These are phyloP conservation scores for Pseudogymnoascus sp. DNA, from an alignment of 2,329 filamentous ascomycete species.

Conservation along the genomic window DNA sequence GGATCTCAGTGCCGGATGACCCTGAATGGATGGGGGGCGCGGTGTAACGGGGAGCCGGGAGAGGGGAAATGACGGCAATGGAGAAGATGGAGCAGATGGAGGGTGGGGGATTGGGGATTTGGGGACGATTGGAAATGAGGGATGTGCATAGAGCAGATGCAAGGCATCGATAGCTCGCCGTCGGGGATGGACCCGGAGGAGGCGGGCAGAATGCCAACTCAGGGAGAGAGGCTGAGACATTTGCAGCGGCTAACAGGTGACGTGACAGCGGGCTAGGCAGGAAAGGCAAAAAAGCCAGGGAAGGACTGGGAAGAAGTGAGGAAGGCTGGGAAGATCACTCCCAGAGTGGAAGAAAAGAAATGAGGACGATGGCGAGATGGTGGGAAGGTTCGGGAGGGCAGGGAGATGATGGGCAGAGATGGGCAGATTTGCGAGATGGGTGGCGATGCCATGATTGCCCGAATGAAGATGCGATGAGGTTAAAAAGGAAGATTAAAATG, in stretches of 20 bases:
- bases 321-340: not conserved
- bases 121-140: not conserved
- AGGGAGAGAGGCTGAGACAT: not conserved
- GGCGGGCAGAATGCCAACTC: not conserved
- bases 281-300: not conserved
- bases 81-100: not conserved
- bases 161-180: not conserved
- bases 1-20: not conserved
- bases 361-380: not conserved
- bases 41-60: not conserved
- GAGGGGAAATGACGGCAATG: not conserved
- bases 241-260: not conserved
- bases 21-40: not conserved
- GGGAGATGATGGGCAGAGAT: not conserved
- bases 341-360: not conserved
- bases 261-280: not conserved
- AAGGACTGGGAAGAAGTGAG: not conserved
- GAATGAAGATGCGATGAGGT: not conserved
- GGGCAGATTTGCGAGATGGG: not conserved
- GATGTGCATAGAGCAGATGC: not conserved
- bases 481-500: not conserved
- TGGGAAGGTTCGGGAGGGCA: not conserved
- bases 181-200: not conserved
- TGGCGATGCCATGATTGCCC: not conserved
- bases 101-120: not conserved